Conservation (phyloP, 805 yeast genomes). For the Sporopachydermia lactativora region DNA sequence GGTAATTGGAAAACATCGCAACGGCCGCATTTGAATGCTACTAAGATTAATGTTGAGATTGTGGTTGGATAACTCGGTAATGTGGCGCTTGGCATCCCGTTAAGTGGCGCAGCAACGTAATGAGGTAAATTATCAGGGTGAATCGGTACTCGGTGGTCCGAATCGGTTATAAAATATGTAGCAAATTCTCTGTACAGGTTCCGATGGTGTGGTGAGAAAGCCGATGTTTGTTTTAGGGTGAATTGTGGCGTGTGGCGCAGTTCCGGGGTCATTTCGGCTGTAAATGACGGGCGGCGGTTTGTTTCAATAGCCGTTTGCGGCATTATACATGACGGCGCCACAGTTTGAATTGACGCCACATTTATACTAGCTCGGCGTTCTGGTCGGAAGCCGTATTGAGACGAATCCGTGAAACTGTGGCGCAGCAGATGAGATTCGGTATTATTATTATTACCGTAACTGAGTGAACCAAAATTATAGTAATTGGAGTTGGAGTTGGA, state of each 20-base stretch:
- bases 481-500: too few species aligned
- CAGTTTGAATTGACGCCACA: not conserved
- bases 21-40: slow-evolving; percentile 48
- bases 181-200: not conserved
- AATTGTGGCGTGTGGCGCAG: not conserved
- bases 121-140: not conserved
- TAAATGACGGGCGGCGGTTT: not conserved
- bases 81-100: not conserved
- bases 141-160: not conserved
- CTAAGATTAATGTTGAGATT: slow-evolving; percentile 23
- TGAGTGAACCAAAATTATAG: too few species aligned
- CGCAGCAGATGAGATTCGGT: too few species aligned
- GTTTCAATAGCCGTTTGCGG: not conserved
- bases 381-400: too few species aligned
- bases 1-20: slow-evolving; percentile 60
- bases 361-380: not conserved
- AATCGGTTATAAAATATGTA: not conserved
- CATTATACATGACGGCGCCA: not conserved
- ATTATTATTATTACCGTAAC: too few species aligned
- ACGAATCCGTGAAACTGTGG: too few species aligned
- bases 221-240: not conserved
- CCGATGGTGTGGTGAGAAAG: not conserved
- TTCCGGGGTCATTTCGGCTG: not conserved
- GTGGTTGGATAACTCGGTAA: slow-evolving; percentile 1
- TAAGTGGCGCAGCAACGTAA: not conserved